A percentile compares a stretch with the other conserved stretches of the same genome.
Evolutionary conservation across 768 basidiomycete genomes (phyloP).

Genomic region (Dacryopinax primogenitus): DNA sequence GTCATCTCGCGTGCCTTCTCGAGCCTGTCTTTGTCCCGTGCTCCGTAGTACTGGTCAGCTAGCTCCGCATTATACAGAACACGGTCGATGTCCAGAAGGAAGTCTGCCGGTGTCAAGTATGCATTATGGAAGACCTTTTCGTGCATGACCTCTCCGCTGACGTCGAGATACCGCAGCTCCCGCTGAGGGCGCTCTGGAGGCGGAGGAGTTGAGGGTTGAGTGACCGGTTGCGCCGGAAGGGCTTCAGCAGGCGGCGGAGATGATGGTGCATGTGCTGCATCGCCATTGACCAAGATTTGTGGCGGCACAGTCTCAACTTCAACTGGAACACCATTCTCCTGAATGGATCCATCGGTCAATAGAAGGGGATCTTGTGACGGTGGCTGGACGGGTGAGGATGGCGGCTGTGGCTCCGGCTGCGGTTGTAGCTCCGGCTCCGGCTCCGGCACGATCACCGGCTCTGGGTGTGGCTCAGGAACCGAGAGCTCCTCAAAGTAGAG

Average conservation of each 20-base stretch:
- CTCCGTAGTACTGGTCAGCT: constrained; percentile 52
- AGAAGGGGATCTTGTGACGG: constrained; percentile 1
- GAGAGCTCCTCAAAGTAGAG: constrained; percentile 19
- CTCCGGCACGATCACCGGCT: constrained; percentile 14
- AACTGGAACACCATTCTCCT: constrained; percentile 10
- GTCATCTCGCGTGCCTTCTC: constrained; percentile 81
- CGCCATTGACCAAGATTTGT: not conserved
- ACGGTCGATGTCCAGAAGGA: constrained; percentile 47
- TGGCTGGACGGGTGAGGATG: not conserved
- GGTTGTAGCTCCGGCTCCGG: too few species aligned
- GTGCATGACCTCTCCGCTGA: constrained; percentile 90
- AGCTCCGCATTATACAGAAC: constrained; percentile 47
- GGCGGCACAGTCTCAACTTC: constrained; percentile 2
- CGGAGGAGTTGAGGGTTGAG: constrained; percentile 25
- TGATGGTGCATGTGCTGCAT: constrained; percentile 13
- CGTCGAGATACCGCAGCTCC: constrained; percentile 46
- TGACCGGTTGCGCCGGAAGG: constrained; percentile 11
- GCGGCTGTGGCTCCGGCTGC: not conserved
- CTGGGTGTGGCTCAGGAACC: constrained; percentile 16
- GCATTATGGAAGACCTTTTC: constrained; percentile 66
- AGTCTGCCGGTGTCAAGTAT: constrained; percentile 78
- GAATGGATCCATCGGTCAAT: not conserved
- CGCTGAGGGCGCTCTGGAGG: constrained; percentile 27
- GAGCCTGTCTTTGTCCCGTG: constrained; percentile 60
- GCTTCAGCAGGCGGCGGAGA: constrained; percentile 9